Base-by-base conservation (phyloP, 169 alveolate species). In the Plasmodium blacklocki region DNA sequence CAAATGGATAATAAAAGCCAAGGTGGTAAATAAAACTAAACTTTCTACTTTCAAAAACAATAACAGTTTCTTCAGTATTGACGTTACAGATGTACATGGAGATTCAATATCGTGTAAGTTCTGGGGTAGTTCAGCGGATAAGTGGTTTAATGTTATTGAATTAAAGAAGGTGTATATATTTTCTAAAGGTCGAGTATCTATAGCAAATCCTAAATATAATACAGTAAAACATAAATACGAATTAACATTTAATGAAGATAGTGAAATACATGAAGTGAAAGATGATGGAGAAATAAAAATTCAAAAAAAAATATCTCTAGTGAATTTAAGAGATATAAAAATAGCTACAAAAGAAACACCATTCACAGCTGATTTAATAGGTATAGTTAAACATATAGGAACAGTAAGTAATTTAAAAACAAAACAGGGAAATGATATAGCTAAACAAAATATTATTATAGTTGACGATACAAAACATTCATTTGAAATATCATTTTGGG, bases 81-180 rank as follows among this genome's bases (percentile, higher is more conserved):
- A 93, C 58, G 70, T 93, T 43, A 93, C 92, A 47, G 96, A 93
- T 64, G 93, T 88, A 19, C 93, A 93, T 80, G 96, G 96, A 5
- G 96, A 93, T 64, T 91, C 91, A 26, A 93, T 93, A 56, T 71
- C 95, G 32, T 88, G 89, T 43, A 93, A 93, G 63, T 93, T 93
- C 52, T 93, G 96, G 96, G 96, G 96, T 15, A 85, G 89, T 26
- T 60, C 96, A n/a, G 96, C 96, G 12, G 91, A 73, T 72, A 93
- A 93, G 26, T 91, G 94, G 95, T 80, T 88, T 64, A 93, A 91
- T 45, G 64, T 52, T 62, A 63, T 93, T 32, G 89, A 93, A 45
- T 62, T 88, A 68, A 94, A 94, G 75, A 88, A 89, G 56, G 96
- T 93, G 43, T 93, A 93, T 62, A 80, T 93, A 14, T 93, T 93